phyloP scores from a whole-genome alignment of 208 protist species.

The Cochliopodium minus region DNA sequence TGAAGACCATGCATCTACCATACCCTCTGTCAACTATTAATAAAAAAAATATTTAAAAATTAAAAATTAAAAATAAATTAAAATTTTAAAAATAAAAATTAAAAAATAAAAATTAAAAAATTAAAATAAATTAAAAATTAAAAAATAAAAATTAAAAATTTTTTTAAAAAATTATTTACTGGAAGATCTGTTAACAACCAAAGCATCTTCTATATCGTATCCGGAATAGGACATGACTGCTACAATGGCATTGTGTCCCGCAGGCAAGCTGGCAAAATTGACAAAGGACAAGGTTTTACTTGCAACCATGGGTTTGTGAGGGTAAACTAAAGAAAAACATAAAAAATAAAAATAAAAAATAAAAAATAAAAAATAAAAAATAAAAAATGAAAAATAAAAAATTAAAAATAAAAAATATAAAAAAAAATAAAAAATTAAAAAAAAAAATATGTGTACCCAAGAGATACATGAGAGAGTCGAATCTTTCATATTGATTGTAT shows the following conservation, averaged over 20 bases:
- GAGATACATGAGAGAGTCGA: conserved; percentile 93
- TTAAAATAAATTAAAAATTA: no score
- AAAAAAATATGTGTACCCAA: conserved; percentile 28
- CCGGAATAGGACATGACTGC: conserved; percentile 98
- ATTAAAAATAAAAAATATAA: background rate
- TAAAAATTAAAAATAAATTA: conserved; percentile 13
- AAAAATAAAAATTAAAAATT: conserved; percentile 15
- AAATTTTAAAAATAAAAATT: background rate
- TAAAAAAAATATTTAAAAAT: conserved; percentile 25
- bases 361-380: no score
- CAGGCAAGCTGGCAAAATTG: conserved; percentile 82
- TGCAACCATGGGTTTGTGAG: conserved; percentile 65
- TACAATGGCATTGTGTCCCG: conserved; percentile 96
- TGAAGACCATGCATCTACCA: conserved; percentile 67
- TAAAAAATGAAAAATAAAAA: background rate
- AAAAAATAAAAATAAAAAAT: background rate
- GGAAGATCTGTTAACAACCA: conserved; percentile 86
- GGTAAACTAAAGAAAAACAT: background rate
- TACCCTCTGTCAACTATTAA: conserved; percentile 95
- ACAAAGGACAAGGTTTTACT: conserved; percentile 86
- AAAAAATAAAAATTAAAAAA: no score
- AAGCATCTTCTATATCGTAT: conserved; percentile 99
- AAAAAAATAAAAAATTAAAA: background rate
- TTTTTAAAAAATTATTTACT: conserved; percentile 3
- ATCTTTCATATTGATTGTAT: conserved; percentile 78